Evolutionary conservation across 139 green algal species (phyloP).

Genomic region (Haematococcus lacustris): DNA sequence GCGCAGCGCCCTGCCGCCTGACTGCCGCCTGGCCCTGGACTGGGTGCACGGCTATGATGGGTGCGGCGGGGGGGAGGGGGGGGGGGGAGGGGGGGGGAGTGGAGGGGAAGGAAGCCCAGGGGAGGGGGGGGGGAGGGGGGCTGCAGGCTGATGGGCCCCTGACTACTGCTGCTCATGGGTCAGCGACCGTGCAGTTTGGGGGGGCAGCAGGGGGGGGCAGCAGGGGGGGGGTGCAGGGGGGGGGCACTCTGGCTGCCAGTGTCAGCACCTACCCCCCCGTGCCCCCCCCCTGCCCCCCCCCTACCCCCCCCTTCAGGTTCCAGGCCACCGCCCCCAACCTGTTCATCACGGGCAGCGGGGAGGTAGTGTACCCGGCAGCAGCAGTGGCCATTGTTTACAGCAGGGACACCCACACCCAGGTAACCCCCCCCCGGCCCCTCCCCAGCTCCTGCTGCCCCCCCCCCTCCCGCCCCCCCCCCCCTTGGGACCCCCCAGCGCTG

Average conservation of each 20-base stretch:
- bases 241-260: too few relatives aligned
- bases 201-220: too few relatives aligned
- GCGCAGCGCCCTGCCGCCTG: conserved; percentile 35
- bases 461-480: not conserved
- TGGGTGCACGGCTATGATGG: conserved; percentile 65
- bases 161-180: too few relatives aligned
- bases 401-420: conserved; percentile 22
- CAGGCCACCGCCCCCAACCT: conserved; percentile 46
- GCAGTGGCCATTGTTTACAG: conserved; percentile 60
- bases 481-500: not conserved
- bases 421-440: not conserved
- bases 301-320: too few relatives aligned
- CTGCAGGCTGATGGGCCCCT: too few relatives aligned
- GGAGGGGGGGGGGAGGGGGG: too few relatives aligned
- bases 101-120: too few relatives aligned
- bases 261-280: too few relatives aligned
- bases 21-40: conserved; percentile 43
- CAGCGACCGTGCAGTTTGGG: too few relatives aligned
- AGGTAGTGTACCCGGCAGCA: conserved; percentile 53
- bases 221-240: too few relatives aligned
- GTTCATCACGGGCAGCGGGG: conserved; percentile 32
- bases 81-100: too few relatives aligned
- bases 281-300: too few relatives aligned
- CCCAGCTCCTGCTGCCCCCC: not conserved
- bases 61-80: conserved; percentile 10